Base-by-base conservation (phyloP, 2,329 filamentous ascomycete genomes). In the Aspergillus sp. region DNA sequence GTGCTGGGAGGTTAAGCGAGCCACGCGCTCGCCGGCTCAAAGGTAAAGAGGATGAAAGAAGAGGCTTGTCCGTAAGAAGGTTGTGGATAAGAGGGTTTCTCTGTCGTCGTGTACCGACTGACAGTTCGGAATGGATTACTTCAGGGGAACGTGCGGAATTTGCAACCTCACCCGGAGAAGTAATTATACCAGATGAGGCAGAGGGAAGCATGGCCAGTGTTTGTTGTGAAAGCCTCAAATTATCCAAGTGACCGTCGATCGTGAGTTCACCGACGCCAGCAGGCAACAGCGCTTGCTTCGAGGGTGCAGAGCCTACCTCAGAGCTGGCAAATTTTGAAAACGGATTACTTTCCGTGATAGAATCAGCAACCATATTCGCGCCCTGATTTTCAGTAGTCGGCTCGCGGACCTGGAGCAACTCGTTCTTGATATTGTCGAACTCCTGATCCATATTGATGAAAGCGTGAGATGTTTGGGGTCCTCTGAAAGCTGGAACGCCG, bases 371-470 rank as follows among this genome's bases (percentile, higher is more conserved):
- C 35, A 60, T 57, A 4, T 60, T 55, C 55, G 46, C 56, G 17
- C 50, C 49, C 2, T 44, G 41, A 6, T 48, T 43, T 21, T 47
- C 55, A 49, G 48, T 46, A 6, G 65, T 53, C 7, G 66, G 64
- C n/a, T 59, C 52, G 49, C 65, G 66, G 21, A 65, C 65, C 44
- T 70, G 67, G 31, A 70, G 67, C 4, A 96, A 79, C 64, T 91
- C 84, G 15, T 82, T 74, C 60, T 85, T 81, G 49, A 96, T 88
- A 24, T 83, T 77, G 1, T 84, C 79, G 64, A 90, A 96, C 70
- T 99, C 93, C 69, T 98, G 92, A 69, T 96, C 90, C 56, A 99
- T 82, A 66, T 99, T 99, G 70, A 99, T 85, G 70, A 97, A 98
- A 7, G 95, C 85, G 70, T 95, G 89, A 2, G 89, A 51, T 82